Evolutionary conservation across 352 stramenopile genomes (phyloP).

Genomic region (Phytophthora nicotianae): DNA sequence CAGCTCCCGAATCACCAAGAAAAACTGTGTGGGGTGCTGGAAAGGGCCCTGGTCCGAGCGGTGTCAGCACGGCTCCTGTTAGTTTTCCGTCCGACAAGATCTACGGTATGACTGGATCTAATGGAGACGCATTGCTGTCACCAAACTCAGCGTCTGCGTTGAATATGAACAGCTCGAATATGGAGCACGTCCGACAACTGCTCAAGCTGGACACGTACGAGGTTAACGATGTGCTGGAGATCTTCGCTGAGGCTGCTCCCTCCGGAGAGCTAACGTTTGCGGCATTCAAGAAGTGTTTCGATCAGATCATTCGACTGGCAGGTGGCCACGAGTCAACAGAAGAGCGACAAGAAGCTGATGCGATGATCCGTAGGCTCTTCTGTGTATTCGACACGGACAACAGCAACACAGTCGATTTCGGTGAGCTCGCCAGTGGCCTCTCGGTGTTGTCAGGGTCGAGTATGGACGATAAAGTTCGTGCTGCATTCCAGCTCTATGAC

Average conservation of each 20-base stretch:
- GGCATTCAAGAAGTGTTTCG: constrained; percentile 89
- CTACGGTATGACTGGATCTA: constrained; percentile 41
- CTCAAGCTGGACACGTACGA: constrained; percentile 88
- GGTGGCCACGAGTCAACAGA: constrained; percentile 69
- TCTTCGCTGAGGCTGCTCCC: constrained; percentile 84
- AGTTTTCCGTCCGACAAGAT: constrained; percentile 52
- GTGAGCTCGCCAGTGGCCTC: constrained; percentile 83
- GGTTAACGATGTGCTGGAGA: constrained; percentile 89
- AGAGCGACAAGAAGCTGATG: constrained; percentile 77
- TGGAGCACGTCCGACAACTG: constrained; percentile 75
- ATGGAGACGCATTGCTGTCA: constrained; percentile 49
- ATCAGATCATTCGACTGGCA: constrained; percentile 85
- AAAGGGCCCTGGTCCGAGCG: constrained; percentile 13
- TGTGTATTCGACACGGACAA: constrained; percentile 85
- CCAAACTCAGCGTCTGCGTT: constrained; percentile 50
- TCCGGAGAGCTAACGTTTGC: constrained; percentile 79
- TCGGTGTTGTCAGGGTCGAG: constrained; percentile 84
- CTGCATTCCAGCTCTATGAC: constrained; percentile 87
- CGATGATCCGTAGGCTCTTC: constrained; percentile 85
- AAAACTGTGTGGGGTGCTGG: constrained; percentile 35
- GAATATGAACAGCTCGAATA: constrained; percentile 77
- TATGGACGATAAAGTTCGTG: constrained; percentile 88
- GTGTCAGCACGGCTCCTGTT: constrained; percentile 18
- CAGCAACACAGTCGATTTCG: constrained; percentile 88
- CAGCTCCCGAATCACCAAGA: constrained; percentile 30